These are phyloP conservation scores for Cladophialophora immunda DNA, from an alignment of 2,329 filamentous ascomycete species.

Conservation along the genomic window DNA sequence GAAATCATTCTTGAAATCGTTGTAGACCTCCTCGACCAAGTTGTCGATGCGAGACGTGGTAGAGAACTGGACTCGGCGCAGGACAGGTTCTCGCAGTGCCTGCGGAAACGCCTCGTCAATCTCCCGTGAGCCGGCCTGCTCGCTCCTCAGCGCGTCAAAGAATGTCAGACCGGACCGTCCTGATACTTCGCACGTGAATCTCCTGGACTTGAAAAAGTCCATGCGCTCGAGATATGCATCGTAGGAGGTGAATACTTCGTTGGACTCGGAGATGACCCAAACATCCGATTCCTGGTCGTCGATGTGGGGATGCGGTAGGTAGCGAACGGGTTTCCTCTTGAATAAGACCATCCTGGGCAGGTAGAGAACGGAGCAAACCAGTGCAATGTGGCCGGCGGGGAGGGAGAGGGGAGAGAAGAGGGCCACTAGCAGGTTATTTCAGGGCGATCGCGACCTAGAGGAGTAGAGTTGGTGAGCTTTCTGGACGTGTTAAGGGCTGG, in stretches of 20 bases:
- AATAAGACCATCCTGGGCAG: constrained; percentile 76
- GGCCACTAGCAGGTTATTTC: constrained; percentile 12
- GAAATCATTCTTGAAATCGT: constrained; percentile 85
- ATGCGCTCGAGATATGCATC: constrained; percentile 80
- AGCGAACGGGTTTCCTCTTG: constrained; percentile 93
- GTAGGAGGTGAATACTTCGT: constrained; percentile 88
- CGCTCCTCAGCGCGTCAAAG: constrained; percentile 89
- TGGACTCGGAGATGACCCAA: constrained; percentile 89
- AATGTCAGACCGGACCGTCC: constrained; percentile 91
- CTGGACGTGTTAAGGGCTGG: constrained; percentile 18
- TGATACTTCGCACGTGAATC: constrained; percentile 95
- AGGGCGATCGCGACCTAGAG: constrained; percentile 24
- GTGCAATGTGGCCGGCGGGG: constrained; percentile 9
- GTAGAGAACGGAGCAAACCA: neutral
- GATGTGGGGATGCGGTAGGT: constrained; percentile 74
- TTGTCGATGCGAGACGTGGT: constrained; percentile 89
- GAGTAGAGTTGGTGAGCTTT: constrained; percentile 17
- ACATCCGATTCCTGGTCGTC: constrained; percentile 87
- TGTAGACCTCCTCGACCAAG: constrained; percentile 52
- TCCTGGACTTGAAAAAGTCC: constrained; percentile 57
- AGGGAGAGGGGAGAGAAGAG: constrained; percentile 10
- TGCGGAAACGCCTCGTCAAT: constrained; percentile 93
- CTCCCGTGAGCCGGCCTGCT: constrained; percentile 77
- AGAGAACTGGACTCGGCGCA: constrained; percentile 91
- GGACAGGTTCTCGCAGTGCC: constrained; percentile 85